Percentiles rank a stretch among this genome's conserved stretches.
These are phyloP conservation scores for Termitomyces sp. DNA, from an alignment of 768 basidiomycete genomes.

Conservation along the genomic window DNA sequence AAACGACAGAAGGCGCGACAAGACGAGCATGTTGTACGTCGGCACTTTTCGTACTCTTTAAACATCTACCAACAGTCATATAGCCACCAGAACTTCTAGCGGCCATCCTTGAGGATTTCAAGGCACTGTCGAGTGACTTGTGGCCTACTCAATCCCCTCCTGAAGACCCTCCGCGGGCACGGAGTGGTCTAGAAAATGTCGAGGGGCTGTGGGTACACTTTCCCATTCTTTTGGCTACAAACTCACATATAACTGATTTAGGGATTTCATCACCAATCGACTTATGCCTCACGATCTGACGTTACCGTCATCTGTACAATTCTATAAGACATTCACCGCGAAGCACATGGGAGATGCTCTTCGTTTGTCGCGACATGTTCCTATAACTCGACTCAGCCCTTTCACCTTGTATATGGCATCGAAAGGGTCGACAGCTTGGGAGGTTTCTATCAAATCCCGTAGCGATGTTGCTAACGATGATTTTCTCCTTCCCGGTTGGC, in stretches of 20 bases:
- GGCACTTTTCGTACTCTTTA: slow-evolving; percentile 11
- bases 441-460: slow-evolving; percentile 54
- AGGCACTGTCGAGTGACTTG: slow-evolving; percentile 44
- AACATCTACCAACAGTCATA: slow-evolving; percentile 14
- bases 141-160: slow-evolving; percentile 33
- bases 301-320: slow-evolving; percentile 43
- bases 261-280: slow-evolving; percentile 33
- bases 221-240: background rate
- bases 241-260: slow-evolving; percentile 16
- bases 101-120: slow-evolving; percentile 48
- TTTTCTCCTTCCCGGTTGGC: slow-evolving; percentile 64
- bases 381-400: slow-evolving; percentile 53
- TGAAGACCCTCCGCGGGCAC: slow-evolving; percentile 16
- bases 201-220: slow-evolving; percentile 52
- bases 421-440: slow-evolving; percentile 76
- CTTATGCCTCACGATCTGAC: slow-evolving; percentile 47
- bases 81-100: slow-evolving; percentile 69
- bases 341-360: slow-evolving; percentile 59
- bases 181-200: slow-evolving; percentile 41
- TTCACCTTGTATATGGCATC: slow-evolving; percentile 64
- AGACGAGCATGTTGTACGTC: slow-evolving; percentile 62
- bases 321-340: slow-evolving; percentile 49
- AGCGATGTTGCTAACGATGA: slow-evolving; percentile 49
- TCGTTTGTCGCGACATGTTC: slow-evolving; percentile 56
- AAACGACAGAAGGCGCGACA: slow-evolving; percentile 50